phyloP scores from a whole-genome alignment of 805 yeast genomes.

The Metschnikowia lunata region DNA sequence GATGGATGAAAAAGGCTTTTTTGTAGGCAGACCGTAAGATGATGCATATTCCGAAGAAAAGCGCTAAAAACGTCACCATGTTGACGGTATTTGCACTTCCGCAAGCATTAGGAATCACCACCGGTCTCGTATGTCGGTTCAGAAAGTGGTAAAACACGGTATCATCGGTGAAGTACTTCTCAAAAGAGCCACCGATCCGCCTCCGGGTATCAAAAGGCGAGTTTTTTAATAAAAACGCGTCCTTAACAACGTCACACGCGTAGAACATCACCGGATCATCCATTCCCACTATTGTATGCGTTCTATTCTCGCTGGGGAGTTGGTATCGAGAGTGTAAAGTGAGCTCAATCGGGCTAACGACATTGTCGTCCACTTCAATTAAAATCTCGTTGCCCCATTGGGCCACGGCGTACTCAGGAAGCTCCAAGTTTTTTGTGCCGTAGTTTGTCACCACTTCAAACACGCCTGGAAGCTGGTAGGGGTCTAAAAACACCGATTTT shows the following conservation, averaged over 20 bases:
- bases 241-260: conserved; percentile 32
- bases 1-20: not conserved
- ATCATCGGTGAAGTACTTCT: conserved; percentile 35
- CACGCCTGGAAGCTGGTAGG: conserved; percentile 30
- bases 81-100: conserved; percentile 5
- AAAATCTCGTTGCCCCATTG: conserved; percentile 41
- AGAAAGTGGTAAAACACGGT: conserved; percentile 35
- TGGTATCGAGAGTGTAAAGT: conserved; percentile 41
- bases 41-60: conserved; percentile 10
- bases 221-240: conserved; percentile 24
- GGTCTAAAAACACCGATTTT: conserved; percentile 34
- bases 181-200: conserved; percentile 31
- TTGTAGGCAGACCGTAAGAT: conserved; percentile 3
- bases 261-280: conserved; percentile 30
- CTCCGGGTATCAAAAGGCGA: conserved; percentile 36
- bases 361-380: conserved; percentile 22
- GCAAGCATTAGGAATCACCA: conserved; percentile 13
- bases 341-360: conserved; percentile 14
- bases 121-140: conserved; percentile 6
- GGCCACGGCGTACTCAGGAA: conserved; percentile 34
- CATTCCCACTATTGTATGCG: conserved; percentile 13
- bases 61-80: conserved; percentile 9
- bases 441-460: conserved; percentile 22
- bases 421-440: conserved; percentile 36
- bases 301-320: conserved; percentile 19